Percentiles rank a stretch among this genome's conserved stretches.
These are phyloP conservation scores for Stagonosporopsis vannaccii DNA, from an alignment of 2,329 filamentous ascomycete species.

Conservation along the genomic window DNA sequence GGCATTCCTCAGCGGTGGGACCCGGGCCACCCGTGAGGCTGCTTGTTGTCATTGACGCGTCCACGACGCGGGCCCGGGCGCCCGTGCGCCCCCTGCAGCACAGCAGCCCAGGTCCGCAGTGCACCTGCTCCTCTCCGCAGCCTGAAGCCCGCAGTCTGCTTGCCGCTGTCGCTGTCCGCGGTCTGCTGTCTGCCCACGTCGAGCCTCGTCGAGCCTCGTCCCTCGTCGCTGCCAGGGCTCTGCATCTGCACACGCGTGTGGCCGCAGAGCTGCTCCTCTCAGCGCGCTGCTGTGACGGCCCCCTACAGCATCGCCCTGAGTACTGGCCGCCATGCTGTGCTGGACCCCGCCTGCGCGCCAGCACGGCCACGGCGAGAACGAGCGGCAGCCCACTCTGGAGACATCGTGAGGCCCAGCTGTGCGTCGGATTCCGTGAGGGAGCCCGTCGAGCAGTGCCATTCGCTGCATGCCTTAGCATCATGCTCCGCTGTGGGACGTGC, in stretches of 20 bases:
- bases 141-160: background rate
- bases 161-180: background rate
- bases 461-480: conserved; percentile 25
- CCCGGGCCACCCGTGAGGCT: conserved; percentile 2
- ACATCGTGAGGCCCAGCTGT: conserved; percentile 21
- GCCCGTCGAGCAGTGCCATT: conserved; percentile 26
- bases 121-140: background rate
- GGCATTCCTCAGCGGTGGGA: conserved; percentile 3
- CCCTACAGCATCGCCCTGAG: background rate
- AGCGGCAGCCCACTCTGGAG: conserved; percentile 18
- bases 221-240: conserved; percentile 21
- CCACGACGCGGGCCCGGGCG: conserved; percentile 4
- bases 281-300: background rate
- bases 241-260: background rate
- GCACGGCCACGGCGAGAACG: conserved; percentile 27
- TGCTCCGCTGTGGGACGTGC: conserved; percentile 31
- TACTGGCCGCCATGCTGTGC: conserved; percentile 7
- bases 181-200: conserved; percentile 1
- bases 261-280: background rate
- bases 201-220: conserved; percentile 7
- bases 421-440: conserved; percentile 20
- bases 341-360: conserved; percentile 24
- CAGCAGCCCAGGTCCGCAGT: no score
- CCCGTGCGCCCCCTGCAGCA: background rate
- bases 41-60: conserved; percentile 16